Conservation (phyloP, 169 alveolate species). For the Theileria orientalis region DNA sequence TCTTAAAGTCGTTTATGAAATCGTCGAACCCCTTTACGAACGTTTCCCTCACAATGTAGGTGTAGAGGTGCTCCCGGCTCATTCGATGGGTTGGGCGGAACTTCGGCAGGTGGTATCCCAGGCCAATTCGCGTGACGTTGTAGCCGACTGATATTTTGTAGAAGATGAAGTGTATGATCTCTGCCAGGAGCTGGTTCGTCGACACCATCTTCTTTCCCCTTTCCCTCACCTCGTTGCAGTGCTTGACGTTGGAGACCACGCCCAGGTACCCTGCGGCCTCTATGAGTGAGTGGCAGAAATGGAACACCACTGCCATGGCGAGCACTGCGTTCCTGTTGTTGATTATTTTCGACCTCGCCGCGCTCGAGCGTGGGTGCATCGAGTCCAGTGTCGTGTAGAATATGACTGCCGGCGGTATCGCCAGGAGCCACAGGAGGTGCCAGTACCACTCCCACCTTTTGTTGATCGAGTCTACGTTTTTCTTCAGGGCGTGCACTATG, state of each 20-base stretch:
- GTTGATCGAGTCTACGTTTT: background rate
- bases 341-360: background rate
- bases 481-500: slow-evolving; percentile 11
- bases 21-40: background rate
- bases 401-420: slow-evolving; percentile 10
- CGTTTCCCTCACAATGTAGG: background rate
- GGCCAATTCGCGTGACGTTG: background rate
- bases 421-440: slow-evolving; percentile 7
- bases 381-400: background rate
- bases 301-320: background rate
- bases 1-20: background rate
- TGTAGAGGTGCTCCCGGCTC: background rate
- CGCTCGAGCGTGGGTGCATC: background rate
- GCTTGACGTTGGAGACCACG: background rate
- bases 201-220: background rate
- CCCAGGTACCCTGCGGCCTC: slow-evolving; percentile 17
- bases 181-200: background rate
- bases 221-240: background rate
- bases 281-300: background rate
- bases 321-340: background rate
- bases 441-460: slow-evolving; percentile 30
- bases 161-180: background rate
- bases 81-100: background rate
- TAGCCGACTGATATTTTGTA: slow-evolving; percentile 8
- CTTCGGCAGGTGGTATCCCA: background rate